Evolutionary conservation across 1,284 basidiomycete genomes (phyloP), one percentile per base, ranked within the genome.

Genomic region (Boletellus dicymbophilus): DNA sequence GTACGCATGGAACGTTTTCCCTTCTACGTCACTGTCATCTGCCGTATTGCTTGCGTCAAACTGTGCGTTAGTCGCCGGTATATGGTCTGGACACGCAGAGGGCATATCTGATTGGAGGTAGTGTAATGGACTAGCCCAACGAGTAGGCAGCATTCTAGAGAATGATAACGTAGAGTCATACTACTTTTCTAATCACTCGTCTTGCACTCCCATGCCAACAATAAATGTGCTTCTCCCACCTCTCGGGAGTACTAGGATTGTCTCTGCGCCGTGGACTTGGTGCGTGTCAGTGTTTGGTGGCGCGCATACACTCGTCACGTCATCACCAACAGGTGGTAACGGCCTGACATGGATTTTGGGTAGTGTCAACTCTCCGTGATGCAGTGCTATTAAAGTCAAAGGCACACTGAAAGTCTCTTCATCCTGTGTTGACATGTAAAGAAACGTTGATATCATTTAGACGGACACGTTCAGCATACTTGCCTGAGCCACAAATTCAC

Each of bases 1-100:
- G 68, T 93, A 88, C 64, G 81, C 89, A 5, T 96, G 94, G 92
- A 90, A 93, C 57, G 80, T 88, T 1, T 95, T 84, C 61, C 94
- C 94, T 2, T 90, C 93, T 0, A 95, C 92, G 1, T 54, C 68
- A 0, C 37, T 82, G 3, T 94, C 90, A 1, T 95, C 93, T 2
- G 72, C 67, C 11, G 52, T 85, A 12, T 70, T 96, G 30, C 68
- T 88, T 0, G 61, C 58, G 10, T 80, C 82, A 23, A 85, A 95
- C 62, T 43, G 70, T 1, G 54, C 78, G 2, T 67, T 94, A 12
- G 60, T 95, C 2, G 48, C 74, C 9, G 91, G 91, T 0, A 62
- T 91, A 20, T 90, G 82, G 79, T 79, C 75, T 47, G 80, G 81
- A 37, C 72, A 73, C 51, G 60, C 76, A 1, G 71, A 75, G 58